Conservation (phyloP, 2,329 filamentous ascomycete genomes). For the Colletotrichum zoysiae region DNA sequence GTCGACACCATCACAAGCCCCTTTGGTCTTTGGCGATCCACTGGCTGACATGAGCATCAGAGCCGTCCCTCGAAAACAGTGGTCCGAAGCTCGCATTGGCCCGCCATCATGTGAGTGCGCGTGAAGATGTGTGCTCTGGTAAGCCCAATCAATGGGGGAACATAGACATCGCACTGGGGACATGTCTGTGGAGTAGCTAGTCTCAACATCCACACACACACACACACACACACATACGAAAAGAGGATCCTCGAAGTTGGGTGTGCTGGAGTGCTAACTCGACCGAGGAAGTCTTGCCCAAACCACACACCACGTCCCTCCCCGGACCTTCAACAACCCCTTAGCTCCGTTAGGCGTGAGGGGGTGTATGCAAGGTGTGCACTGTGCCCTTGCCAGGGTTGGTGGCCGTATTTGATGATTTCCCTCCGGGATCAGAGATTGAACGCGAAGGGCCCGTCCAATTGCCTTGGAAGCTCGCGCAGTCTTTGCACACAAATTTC, state of each 20-base stretch:
- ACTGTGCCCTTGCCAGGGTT: conserved; percentile 35
- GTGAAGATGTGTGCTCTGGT: conserved; percentile 22
- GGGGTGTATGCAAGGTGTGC: conserved; percentile 25
- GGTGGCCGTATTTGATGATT: conserved; percentile 36
- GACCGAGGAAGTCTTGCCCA: neutral
- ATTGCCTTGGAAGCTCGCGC: conserved; percentile 30
- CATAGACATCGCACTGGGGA: conserved; percentile 19
- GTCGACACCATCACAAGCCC: conserved; percentile 8
- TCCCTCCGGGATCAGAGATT: conserved; percentile 41
- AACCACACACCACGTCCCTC: conserved; percentile 28
- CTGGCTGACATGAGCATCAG: conserved; percentile 29
- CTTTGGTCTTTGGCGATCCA: conserved; percentile 9
- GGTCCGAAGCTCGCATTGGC: conserved; percentile 41
- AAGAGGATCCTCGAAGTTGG: conserved; percentile 1
- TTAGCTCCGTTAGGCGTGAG: conserved; percentile 14
- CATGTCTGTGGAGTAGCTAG: conserved; percentile 17
- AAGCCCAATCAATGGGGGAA: conserved; percentile 35
- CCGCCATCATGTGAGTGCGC: conserved; percentile 41
- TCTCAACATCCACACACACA: conserved; percentile 7
- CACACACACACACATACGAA: neutral
- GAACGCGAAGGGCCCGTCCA: conserved; percentile 30
- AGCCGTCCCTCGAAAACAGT: conserved; percentile 35
- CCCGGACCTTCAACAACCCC: conserved; percentile 19
- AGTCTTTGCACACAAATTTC: conserved; percentile 3
- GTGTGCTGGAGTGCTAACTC: conserved; percentile 4